phyloP scores from a whole-genome alignment of 768 basidiomycete species.

The Tricholoma saponaceum region DNA sequence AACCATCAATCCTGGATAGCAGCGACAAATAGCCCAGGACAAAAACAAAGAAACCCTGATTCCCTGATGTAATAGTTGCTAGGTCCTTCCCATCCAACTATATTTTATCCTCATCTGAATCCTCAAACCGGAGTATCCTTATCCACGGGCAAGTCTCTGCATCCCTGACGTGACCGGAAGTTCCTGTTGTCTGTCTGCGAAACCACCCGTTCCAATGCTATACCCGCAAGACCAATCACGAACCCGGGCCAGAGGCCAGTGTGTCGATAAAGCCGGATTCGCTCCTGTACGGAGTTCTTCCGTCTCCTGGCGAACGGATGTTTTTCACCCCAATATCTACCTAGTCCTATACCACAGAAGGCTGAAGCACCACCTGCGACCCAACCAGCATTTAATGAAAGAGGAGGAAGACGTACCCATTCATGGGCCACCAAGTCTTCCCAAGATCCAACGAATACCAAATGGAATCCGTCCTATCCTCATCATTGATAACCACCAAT shows the following conservation, averaged over 20 bases:
- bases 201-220: conserved; percentile 64
- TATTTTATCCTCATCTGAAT: conserved; percentile 66
- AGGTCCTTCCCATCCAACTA: too few species aligned
- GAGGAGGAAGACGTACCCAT: conserved; percentile 21
- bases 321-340: conserved; percentile 68
- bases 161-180: conserved; percentile 57
- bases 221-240: conserved; percentile 71
- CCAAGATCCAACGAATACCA: conserved; percentile 84
- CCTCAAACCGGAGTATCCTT: conserved; percentile 86
- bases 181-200: conserved; percentile 41
- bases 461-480: conserved; percentile 64
- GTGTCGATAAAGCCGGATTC: conserved; percentile 56
- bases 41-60: too few species aligned
- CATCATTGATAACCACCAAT: conserved; percentile 80
- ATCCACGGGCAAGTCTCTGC: conserved; percentile 75
- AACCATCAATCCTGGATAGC: too few species aligned
- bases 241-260: conserved; percentile 86
- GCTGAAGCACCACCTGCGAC: background rate
- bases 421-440: conserved; percentile 82
- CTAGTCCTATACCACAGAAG: conserved; percentile 46
- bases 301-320: conserved; percentile 72
- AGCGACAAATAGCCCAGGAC: too few species aligned
- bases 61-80: too few species aligned
- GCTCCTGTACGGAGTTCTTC: conserved; percentile 29
- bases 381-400: background rate